These are phyloP conservation scores for Trametes punicea DNA, from an alignment of 768 basidiomycete species.

Conservation along the genomic window DNA sequence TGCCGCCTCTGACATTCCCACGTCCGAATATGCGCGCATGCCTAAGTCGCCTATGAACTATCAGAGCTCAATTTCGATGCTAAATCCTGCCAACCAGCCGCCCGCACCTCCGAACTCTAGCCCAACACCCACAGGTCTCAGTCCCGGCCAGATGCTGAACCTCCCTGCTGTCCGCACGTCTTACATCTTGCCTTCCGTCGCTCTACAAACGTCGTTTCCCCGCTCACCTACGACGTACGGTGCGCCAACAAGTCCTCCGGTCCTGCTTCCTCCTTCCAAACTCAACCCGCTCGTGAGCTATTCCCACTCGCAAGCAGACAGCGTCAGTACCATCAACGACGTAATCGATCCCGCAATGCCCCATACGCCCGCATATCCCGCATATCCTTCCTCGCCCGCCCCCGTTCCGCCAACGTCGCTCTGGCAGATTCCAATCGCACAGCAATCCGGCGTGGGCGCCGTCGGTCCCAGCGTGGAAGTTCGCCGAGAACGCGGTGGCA, in stretches of 20 bases:
- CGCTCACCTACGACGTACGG: constrained; percentile 56
- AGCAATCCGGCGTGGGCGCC: constrained; percentile 43
- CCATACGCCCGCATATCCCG: constrained; percentile 54
- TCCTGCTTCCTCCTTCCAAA: constrained; percentile 33
- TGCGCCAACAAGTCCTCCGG: constrained; percentile 28
- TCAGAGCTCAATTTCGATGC: constrained; percentile 28
- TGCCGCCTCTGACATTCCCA: constrained; percentile 33
- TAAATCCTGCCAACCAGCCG: constrained; percentile 29
- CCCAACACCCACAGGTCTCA: constrained; percentile 14
- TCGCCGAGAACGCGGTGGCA: constrained; percentile 52
- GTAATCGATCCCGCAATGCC: constrained; percentile 29
- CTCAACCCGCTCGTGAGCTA: constrained; percentile 1
- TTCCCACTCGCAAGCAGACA: constrained; percentile 18
- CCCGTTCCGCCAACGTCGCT: constrained; percentile 47
- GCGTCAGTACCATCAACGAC: constrained; percentile 16
- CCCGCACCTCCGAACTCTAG: constrained; percentile 18
- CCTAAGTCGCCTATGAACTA: constrained; percentile 29
- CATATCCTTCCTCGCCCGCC: constrained; percentile 63
- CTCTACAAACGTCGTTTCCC: constrained; percentile 31
- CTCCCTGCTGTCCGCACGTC: constrained; percentile 15
- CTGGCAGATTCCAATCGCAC: constrained; percentile 52
- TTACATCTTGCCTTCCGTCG: constrained; percentile 35
- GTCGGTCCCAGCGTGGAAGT: constrained; percentile 64
- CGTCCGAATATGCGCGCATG: constrained; percentile 28
- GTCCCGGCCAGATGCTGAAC: constrained; percentile 9